Evolutionary conservation across 768 basidiomycete species (phyloP), one percentile per base, ranked within the genome.

Genomic region (Tricholoma flavovirens): DNA sequence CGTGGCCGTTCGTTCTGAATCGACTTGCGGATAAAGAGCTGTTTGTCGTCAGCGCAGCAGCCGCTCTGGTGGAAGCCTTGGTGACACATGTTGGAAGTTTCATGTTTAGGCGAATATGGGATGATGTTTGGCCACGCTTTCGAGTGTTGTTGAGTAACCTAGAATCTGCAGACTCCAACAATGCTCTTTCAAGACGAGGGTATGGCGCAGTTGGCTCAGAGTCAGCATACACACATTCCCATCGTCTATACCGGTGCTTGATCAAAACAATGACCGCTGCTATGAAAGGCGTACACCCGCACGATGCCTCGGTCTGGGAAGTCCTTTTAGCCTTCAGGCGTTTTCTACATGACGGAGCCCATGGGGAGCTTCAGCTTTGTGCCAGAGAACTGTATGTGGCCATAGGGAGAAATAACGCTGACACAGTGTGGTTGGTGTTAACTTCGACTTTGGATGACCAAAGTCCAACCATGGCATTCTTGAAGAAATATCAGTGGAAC

Each of bases 1-100:
- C 90, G 1, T 99, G 97, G 97, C 92, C 93, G n/a, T 91, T 87
- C 68, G 83, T 99, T 61, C 72, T 98, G 54, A 93, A 93, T 62
- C 81, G 96, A 7, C 76, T 98, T 11, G 66, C 69, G 12, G 91
- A 93, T 64, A 43, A 76, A 0, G 88, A 94, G 65, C 73, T 84
- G 0, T 94, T 84, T 62, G 93, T 98, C 26, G 82, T 93, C 59
- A 81, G 81, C 53, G 87, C 88, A 21, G 86, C 92, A 0, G 85
- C 88, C 1, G 72, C 71, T 3, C 73, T 97, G 43, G 73, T 98
- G n/a, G 88, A 90, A 60, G 71, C 81, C 0, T 75, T 99, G 36
- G 81, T 83, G 0, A 72, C 65, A 35, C 76, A 90, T 60, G 81
- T 84, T 24, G 97, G 95, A 22, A 82, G 81, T 53, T 97, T 91